A percentile compares a stretch with the other conserved stretches of the same genome.
These are phyloP conservation scores for Xenosphaeropsis pyriputrescens DNA, from an alignment of 2,329 filamentous ascomycete genomes.

Conservation along the genomic window DNA sequence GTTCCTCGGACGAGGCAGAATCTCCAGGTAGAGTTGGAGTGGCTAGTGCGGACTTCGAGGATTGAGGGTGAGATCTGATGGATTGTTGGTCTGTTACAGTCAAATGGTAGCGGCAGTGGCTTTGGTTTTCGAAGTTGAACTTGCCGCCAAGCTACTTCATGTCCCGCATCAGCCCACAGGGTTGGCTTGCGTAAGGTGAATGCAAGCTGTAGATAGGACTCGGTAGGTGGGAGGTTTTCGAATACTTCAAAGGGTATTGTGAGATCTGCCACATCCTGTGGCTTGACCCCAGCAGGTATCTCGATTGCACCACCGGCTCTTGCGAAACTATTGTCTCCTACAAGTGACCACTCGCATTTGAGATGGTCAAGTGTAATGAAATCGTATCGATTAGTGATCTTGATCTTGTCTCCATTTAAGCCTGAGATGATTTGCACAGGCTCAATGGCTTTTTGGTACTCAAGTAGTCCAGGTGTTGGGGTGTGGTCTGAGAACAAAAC, in stretches of 20 bases:
- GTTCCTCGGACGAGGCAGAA: conserved; percentile 28
- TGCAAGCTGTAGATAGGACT: conserved; percentile 31
- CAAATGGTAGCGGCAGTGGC: conserved; percentile 11
- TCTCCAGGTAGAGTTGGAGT: conserved; percentile 21
- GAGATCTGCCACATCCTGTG: conserved; percentile 11
- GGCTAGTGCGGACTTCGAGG: conserved; percentile 6
- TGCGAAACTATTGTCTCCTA: conserved; percentile 17
- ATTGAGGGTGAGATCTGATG: conserved; percentile 11
- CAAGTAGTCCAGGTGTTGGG: conserved; percentile 23
- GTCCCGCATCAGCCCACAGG: conserved; percentile 34
- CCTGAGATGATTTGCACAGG: conserved; percentile 19
- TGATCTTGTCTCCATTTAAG: conserved; percentile 6
- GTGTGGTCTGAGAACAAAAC: conserved; percentile 23
- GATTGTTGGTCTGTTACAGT: conserved; percentile 8
- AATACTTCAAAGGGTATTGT: conserved; percentile 4
- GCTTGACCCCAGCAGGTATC: conserved; percentile 22
- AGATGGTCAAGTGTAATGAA: conserved; percentile 35
- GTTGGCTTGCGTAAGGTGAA: conserved; percentile 28
- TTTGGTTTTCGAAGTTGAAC: conserved; percentile 22
- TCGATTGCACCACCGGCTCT: conserved; percentile 14
- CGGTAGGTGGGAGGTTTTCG: conserved; percentile 10
- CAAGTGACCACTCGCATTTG: conserved; percentile 25
- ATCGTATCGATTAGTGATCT: conserved; percentile 31
- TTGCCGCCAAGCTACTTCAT: conserved; percentile 35
- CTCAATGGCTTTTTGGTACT: conserved; percentile 25